These are phyloP conservation scores for Rhazya stricta DNA, from an alignment of 257 asterid genomes.

Conservation along the genomic window DNA sequence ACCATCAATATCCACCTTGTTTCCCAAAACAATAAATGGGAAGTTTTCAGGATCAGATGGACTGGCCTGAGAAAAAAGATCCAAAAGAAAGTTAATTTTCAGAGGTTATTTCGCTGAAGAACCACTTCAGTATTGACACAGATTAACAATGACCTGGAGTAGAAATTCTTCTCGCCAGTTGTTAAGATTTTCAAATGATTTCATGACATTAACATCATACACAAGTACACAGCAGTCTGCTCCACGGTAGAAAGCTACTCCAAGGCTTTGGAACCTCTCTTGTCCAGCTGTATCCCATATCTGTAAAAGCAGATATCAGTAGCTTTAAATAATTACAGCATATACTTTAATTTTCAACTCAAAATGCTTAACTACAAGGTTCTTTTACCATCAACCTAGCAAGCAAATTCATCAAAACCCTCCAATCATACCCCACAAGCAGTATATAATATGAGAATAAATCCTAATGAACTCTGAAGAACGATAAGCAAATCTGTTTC, in stretches of 20 bases:
- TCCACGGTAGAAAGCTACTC: slow-evolving; percentile 44
- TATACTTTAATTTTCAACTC: background rate
- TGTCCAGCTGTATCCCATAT: slow-evolving; percentile 44
- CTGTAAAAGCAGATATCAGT: slow-evolving; percentile 8
- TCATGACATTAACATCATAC: slow-evolving; percentile 42
- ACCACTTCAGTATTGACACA: background rate
- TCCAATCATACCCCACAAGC: background rate
- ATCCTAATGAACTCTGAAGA: background rate
- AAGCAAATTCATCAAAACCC: background rate
- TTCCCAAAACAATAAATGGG: slow-evolving; percentile 49
- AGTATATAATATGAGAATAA: background rate
- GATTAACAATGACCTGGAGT: slow-evolving; percentile 22
- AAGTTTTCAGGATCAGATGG: slow-evolving; percentile 52
- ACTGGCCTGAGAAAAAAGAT: slow-evolving; percentile 35
- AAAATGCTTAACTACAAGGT: background rate
- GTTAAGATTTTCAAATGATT: slow-evolving; percentile 37
- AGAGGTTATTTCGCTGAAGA: background rate
- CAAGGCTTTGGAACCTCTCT: slow-evolving; percentile 44
- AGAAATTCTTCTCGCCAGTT: slow-evolving; percentile 44
- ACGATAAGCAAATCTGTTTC: background rate
- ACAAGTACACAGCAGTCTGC: slow-evolving; percentile 45
- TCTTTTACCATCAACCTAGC: background rate
- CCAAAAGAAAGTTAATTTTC: slow-evolving; percentile 5
- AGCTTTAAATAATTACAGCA: slow-evolving; percentile 4
- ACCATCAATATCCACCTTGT: slow-evolving; percentile 51